These are phyloP conservation scores for Cladorrhinum samala DNA, from an alignment of 495 filamentous ascomycete species.

Conservation along the genomic window DNA sequence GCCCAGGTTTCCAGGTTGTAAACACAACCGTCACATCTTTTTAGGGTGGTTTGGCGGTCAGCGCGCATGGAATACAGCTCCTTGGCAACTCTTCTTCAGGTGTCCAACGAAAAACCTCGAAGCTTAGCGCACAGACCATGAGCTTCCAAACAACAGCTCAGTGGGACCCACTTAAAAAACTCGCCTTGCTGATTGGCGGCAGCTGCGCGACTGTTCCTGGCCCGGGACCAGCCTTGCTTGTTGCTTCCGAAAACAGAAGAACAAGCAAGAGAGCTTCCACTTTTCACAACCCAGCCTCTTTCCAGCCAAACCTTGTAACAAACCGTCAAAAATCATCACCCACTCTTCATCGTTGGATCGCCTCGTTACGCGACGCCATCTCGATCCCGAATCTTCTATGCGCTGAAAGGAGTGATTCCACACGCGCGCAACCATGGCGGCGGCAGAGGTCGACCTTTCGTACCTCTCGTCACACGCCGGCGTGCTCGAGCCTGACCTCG, in stretches of 20 bases:
- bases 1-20: no score
- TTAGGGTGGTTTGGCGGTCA: no score
- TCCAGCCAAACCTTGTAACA: background rate
- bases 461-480: constrained; percentile 72
- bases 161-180: background rate
- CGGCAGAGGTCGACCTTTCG: constrained; percentile 63
- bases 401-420: constrained; percentile 6
- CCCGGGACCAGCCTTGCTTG: constrained; percentile 2
- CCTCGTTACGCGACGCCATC: background rate
- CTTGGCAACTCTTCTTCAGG: no score
- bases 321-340: background rate
- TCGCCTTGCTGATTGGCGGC: constrained; percentile 4
- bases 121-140: background rate
- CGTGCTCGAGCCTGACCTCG: constrained; percentile 61
- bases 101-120: no score
- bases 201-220: constrained; percentile 2
- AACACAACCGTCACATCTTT: no score
- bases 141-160: background rate
- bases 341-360: background rate
- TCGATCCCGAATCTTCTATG: constrained; percentile 7
- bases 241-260: constrained; percentile 17
- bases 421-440: constrained; percentile 59
- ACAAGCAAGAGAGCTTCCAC: background rate
- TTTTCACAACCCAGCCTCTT: background rate
- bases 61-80: background rate